Conservation (phyloP, 2,329 filamentous ascomycete genomes). For the Ophiobolus disseminans region DNA sequence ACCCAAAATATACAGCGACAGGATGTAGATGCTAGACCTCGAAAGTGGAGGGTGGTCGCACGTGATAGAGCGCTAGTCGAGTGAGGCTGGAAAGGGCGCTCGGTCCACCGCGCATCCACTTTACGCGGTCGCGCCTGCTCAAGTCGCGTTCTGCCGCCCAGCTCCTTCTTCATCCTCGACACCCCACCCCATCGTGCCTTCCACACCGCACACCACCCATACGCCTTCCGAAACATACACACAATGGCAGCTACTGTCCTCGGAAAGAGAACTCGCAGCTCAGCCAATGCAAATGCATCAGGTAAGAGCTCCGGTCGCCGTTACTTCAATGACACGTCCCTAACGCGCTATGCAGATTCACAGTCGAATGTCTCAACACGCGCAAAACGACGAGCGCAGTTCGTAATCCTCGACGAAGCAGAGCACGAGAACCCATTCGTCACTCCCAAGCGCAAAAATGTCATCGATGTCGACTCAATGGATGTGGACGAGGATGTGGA, state of each 20-base stretch:
- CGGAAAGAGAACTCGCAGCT: slow-evolving; percentile 49
- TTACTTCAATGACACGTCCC: slow-evolving; percentile 27
- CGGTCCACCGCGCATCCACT: slow-evolving; percentile 18
- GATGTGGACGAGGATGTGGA: slow-evolving; percentile 54
- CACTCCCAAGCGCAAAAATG: slow-evolving; percentile 43
- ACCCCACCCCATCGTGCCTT: slow-evolving; percentile 21
- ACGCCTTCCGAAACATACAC: slow-evolving; percentile 23
- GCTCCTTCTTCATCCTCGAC: slow-evolving; percentile 24
- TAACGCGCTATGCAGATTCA: slow-evolving; percentile 35
- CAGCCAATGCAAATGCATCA: slow-evolving; percentile 29
- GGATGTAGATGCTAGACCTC: too few species aligned
- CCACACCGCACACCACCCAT: slow-evolving; percentile 28
- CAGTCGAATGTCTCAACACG: slow-evolving; percentile 40
- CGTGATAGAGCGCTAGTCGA: slow-evolving; percentile 8
- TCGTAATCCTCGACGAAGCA: slow-evolving; percentile 63
- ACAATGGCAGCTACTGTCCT: slow-evolving; percentile 46
- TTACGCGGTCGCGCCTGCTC: slow-evolving; percentile 26
- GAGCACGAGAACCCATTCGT: slow-evolving; percentile 71
- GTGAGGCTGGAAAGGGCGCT: slow-evolving; percentile 8
- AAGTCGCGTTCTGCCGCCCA: slow-evolving; percentile 18
- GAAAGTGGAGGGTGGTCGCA: background rate
- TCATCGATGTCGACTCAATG: slow-evolving; percentile 51
- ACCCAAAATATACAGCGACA: too few species aligned
- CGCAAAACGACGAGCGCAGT: slow-evolving; percentile 53
- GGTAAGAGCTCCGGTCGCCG: slow-evolving; percentile 30